Conservation (phyloP, 495 filamentous ascomycete genomes). For the Penicillium longicatenatum region DNA sequence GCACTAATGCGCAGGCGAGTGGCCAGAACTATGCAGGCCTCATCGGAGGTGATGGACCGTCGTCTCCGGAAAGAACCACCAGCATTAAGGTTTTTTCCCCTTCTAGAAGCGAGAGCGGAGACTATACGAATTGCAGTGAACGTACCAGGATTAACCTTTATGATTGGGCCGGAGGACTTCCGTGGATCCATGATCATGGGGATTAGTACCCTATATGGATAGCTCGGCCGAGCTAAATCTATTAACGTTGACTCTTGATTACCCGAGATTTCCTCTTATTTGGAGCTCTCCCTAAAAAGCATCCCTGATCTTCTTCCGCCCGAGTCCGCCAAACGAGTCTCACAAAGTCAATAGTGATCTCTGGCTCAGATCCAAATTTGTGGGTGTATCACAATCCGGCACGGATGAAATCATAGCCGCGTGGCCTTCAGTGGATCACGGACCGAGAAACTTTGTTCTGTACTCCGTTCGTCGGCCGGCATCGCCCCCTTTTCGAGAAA, state of each 20-base stretch:
- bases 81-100: background rate
- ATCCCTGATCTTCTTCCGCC: background rate
- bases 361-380: background rate
- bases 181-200: background rate
- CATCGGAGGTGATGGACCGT: background rate
- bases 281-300: background rate
- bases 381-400: background rate
- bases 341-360: background rate
- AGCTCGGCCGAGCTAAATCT: background rate
- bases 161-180: background rate
- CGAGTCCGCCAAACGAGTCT: background rate
- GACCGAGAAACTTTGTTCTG: conserved; percentile 22
- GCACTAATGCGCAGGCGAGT: background rate
- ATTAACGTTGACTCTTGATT: background rate
- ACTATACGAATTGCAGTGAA: background rate
- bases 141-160: background rate
- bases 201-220: background rate
- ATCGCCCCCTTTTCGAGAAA: conserved; percentile 15
- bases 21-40: background rate
- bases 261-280: background rate
- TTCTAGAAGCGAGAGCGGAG: conserved; percentile 2
- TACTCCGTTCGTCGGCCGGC: background rate
- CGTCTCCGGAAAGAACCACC: background rate
- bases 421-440: conserved; percentile 16
- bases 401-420: conserved; percentile 19